Evolutionary conservation across 108 stramenopile genomes (phyloP).

Genomic region (Skeletonema potamos): DNA sequence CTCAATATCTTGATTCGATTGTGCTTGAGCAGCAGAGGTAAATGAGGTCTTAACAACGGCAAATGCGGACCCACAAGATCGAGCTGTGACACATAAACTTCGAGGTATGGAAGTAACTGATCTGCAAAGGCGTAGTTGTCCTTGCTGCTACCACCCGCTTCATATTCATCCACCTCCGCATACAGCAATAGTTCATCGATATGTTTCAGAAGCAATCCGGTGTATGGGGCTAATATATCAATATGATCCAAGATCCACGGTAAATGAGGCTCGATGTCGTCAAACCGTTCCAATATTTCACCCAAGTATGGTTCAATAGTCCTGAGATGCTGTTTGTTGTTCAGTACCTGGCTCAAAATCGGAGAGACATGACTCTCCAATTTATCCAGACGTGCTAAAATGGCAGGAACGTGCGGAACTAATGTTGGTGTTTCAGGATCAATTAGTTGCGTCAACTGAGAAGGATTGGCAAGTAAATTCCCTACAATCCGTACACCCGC

Average conservation of each 20-base stretch:
- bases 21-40: constrained; percentile 58
- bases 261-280: constrained; percentile 77
- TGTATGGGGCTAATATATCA: constrained; percentile 75
- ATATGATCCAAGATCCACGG: constrained; percentile 77
- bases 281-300: constrained; percentile 61
- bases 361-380: constrained; percentile 62
- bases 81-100: constrained; percentile 56
- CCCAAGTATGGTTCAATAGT: constrained; percentile 66
- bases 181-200: constrained; percentile 72
- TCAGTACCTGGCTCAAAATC: constrained; percentile 63
- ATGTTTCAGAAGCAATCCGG: constrained; percentile 63
- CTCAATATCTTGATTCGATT: constrained; percentile 66
- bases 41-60: constrained; percentile 67
- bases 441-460: constrained; percentile 49
- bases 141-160: constrained; percentile 24
- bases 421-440: constrained; percentile 68
- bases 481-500: constrained; percentile 56
- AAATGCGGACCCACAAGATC: constrained; percentile 70
- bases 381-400: constrained; percentile 57
- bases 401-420: constrained; percentile 65
- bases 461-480: constrained; percentile 46
- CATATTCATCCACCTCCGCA: constrained; percentile 55
- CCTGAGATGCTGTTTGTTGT: constrained; percentile 63
- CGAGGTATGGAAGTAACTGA: constrained; percentile 66
- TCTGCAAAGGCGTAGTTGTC: constrained; percentile 62